These are phyloP conservation scores for Cucumis cinereus DNA, from an alignment of 306 rosid genomes.

Conservation along the genomic window DNA sequence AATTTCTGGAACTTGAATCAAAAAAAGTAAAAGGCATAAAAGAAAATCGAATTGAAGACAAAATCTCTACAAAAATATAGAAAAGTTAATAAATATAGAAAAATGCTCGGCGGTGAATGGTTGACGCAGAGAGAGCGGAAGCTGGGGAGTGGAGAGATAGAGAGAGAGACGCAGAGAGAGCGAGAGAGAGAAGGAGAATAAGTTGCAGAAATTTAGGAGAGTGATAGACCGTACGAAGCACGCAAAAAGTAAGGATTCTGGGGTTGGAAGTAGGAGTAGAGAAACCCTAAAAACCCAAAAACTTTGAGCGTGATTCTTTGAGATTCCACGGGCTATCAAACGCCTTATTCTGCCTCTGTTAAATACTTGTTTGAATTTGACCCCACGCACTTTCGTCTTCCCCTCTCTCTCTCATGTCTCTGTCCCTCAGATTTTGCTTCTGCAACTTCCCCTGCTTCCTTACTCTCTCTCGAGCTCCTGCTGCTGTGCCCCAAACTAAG, in stretches of 20 bases:
- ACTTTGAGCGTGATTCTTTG: slow-evolving; percentile 28
- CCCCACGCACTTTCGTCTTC: slow-evolving; percentile 7
- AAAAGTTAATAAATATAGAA: not conserved
- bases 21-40: not conserved
- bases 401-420: slow-evolving; percentile 10
- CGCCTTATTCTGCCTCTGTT: slow-evolving; percentile 23
- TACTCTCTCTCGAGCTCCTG: slow-evolving; percentile 6
- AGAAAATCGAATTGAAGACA: not conserved
- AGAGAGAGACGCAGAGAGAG: slow-evolving; percentile 2
- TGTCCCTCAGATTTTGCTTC: not conserved
- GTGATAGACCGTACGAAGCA: slow-evolving; percentile 36
- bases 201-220: slow-evolving; percentile 19
- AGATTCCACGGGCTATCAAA: slow-evolving; percentile 45
- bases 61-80: not conserved
- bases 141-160: not conserved
- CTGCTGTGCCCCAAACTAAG: not conserved
- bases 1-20: not conserved
- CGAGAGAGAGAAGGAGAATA: not conserved
- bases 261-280: not conserved
- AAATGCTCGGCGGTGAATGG: not conserved
- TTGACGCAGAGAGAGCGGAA: not conserved
- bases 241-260: slow-evolving; percentile 7
- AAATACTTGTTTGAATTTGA: slow-evolving; percentile 18
- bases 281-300: slow-evolving; percentile 22
- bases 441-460: slow-evolving; percentile 13